Conservation (phyloP, 2,329 filamentous ascomycete genomes). For the Monosporascus sp. region DNA sequence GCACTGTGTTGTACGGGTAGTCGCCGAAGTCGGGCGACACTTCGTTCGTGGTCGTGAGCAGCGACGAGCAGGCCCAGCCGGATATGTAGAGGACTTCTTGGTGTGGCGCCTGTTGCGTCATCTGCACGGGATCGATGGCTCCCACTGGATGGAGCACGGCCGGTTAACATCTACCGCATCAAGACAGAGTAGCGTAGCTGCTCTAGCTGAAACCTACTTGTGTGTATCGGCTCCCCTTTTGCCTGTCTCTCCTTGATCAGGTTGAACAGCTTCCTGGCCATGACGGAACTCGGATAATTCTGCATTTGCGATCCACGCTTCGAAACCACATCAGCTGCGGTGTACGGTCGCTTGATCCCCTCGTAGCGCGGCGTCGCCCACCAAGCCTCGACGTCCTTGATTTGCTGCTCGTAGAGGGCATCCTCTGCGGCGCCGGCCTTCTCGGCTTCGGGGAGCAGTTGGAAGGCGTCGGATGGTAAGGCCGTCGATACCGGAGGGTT, state of each 20-base stretch:
- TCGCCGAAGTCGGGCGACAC: conserved; percentile 97
- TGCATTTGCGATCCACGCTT: conserved; percentile 87
- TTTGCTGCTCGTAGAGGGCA: conserved; percentile 74
- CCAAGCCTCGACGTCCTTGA: conserved; percentile 83
- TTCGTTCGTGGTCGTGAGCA: conserved; percentile 91
- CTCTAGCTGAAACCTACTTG: conserved; percentile 53
- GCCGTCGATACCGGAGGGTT: conserved; percentile 56
- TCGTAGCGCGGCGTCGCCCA: conserved; percentile 81
- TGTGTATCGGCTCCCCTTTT: conserved; percentile 85
- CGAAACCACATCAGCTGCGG: conserved; percentile 83
- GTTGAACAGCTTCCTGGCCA: conserved; percentile 93
- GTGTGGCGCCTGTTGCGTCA: conserved; percentile 96
- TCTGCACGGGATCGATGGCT: conserved; percentile 97
- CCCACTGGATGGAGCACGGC: conserved; percentile 58
- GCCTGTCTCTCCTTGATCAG: conserved; percentile 72
- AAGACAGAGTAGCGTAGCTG: conserved; percentile 1
- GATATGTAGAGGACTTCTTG: conserved; percentile 96
- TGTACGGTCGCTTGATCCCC: conserved; percentile 89
- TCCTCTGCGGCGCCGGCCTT: conserved; percentile 82
- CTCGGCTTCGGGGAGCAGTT: conserved; percentile 70
- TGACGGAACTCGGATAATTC: conserved; percentile 84
- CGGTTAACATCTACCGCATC: neutral
- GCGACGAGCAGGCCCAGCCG: conserved; percentile 94
- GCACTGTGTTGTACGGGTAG: conserved; percentile 98
- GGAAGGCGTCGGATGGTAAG: conserved; percentile 72